A percentile compares a stretch with the other conserved stretches of the same genome.
phyloP scores from a whole-genome alignment of 257 asterid genomes.

The Osmanthus fragrans region DNA sequence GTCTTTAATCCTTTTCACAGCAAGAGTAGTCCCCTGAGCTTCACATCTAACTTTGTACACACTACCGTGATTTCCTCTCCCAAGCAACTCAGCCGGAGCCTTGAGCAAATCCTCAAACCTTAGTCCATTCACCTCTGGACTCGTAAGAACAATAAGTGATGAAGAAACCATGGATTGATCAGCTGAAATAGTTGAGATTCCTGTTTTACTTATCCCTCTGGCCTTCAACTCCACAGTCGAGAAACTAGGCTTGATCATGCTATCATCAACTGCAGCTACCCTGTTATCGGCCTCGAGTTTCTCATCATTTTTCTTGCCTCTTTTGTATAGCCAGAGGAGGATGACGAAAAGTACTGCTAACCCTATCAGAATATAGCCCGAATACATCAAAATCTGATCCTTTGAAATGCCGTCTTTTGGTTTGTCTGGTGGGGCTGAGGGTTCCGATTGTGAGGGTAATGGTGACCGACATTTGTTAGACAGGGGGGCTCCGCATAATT shows the following conservation, averaged over 20 bases:
- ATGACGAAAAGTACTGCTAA: slow-evolving; percentile 38
- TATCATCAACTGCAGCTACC: slow-evolving; percentile 34
- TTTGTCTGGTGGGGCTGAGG: slow-evolving; percentile 17
- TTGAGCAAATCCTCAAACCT: slow-evolving; percentile 68
- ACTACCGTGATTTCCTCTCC: slow-evolving; percentile 76
- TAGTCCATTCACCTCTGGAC: slow-evolving; percentile 54
- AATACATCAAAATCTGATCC: slow-evolving; percentile 59
- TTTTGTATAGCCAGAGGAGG: slow-evolving; percentile 38
- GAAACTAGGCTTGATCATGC: slow-evolving; percentile 36
- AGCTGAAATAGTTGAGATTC: slow-evolving; percentile 33
- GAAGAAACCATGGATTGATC: slow-evolving; percentile 47
- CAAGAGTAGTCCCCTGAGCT: slow-evolving; percentile 45
- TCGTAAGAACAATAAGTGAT: slow-evolving; percentile 46
- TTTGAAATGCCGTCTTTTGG: slow-evolving; percentile 22
- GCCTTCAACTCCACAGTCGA: slow-evolving; percentile 42
- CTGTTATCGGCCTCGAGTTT: slow-evolving; percentile 22
- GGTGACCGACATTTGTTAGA: slow-evolving; percentile 32
- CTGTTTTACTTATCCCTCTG: slow-evolving; percentile 27
- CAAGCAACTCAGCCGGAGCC: slow-evolving; percentile 84
- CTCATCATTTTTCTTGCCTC: slow-evolving; percentile 30
- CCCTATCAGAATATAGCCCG: slow-evolving; percentile 56
- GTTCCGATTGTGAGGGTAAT: slow-evolving; percentile 7
- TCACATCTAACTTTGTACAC: slow-evolving; percentile 62
- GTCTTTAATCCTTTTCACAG: slow-evolving; percentile 71
- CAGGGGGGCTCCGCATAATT: slow-evolving; percentile 53